phyloP scores from a whole-genome alignment of 495 filamentous ascomycete genomes.

The Aspergillus homomorphus region DNA sequence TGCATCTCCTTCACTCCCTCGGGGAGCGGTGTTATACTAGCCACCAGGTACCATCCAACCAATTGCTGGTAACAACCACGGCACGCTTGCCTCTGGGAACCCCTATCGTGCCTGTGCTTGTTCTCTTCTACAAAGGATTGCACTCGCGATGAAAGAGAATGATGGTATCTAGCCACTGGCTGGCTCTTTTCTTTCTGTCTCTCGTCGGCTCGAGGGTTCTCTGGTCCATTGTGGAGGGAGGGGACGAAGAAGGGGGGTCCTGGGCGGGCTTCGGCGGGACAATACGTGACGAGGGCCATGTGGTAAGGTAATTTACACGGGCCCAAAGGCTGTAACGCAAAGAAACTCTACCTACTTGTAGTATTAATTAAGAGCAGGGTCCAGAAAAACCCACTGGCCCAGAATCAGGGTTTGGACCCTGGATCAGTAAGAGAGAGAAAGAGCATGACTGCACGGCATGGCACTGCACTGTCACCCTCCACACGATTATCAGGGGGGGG shows the following conservation, averaged over 20 bases:
- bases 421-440: too few relatives aligned
- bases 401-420: slow-evolving; percentile 7
- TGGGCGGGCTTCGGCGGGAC: neutral
- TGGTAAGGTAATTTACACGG: neutral
- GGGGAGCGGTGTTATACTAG: neutral
- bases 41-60: neutral
- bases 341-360: too few relatives aligned
- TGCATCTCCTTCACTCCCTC: slow-evolving; percentile 1
- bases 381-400: slow-evolving; percentile 3
- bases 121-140: neutral
- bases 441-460: too few relatives aligned
- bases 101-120: neutral
- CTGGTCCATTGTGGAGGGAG: neutral
- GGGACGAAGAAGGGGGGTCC: neutral
- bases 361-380: slow-evolving; percentile 5
- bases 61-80: neutral
- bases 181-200: neutral
- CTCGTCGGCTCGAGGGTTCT: neutral
- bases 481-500: neutral
- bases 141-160: neutral
- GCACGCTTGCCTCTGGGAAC: neutral
- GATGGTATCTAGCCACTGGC: neutral
- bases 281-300: neutral
- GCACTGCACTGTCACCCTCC: neutral
- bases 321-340: neutral